Evolutionary conservation across 2,329 filamentous ascomycete genomes (phyloP).

Genomic region (Waltergamsia citrina): DNA sequence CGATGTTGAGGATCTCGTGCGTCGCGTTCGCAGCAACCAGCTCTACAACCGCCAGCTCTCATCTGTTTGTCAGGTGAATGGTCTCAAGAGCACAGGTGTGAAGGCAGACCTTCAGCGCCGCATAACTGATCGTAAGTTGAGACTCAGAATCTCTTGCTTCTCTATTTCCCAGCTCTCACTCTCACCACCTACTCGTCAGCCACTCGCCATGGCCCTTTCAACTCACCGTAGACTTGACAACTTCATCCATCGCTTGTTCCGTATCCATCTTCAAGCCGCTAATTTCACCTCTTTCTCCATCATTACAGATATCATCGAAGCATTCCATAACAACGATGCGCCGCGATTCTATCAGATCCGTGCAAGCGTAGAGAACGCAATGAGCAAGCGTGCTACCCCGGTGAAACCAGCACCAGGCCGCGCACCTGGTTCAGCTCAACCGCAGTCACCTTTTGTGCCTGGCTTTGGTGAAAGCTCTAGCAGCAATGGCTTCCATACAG

Average conservation of each 20-base stretch:
- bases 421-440: not conserved
- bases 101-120: slow-evolving; percentile 76
- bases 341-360: slow-evolving; percentile 30
- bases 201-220: not conserved
- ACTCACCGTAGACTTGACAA: too few species aligned
- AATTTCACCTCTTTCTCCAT: slow-evolving; percentile 2
- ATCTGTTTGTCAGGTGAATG: slow-evolving; percentile 64
- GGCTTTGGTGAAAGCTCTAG: not conserved
- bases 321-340: slow-evolving; percentile 23
- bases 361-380: slow-evolving; percentile 27
- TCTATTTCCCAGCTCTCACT: not conserved
- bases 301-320: slow-evolving; percentile 30
- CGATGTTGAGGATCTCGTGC: slow-evolving; percentile 35
- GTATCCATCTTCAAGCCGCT: not conserved
- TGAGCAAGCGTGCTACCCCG: slow-evolving; percentile 16
- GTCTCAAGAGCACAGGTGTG: slow-evolving; percentile 69
- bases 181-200: not conserved
- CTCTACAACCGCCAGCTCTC: slow-evolving; percentile 60
- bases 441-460: not conserved
- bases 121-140: slow-evolving; percentile 64
- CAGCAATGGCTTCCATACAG: not conserved
- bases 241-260: too few species aligned
- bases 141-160: too few species aligned
- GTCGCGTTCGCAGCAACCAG: slow-evolving; percentile 30
- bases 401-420: slow-evolving; percentile 10